phyloP scores from a whole-genome alignment of 2,329 filamentous ascomycete species.

The Chaetomium globosum region DNA sequence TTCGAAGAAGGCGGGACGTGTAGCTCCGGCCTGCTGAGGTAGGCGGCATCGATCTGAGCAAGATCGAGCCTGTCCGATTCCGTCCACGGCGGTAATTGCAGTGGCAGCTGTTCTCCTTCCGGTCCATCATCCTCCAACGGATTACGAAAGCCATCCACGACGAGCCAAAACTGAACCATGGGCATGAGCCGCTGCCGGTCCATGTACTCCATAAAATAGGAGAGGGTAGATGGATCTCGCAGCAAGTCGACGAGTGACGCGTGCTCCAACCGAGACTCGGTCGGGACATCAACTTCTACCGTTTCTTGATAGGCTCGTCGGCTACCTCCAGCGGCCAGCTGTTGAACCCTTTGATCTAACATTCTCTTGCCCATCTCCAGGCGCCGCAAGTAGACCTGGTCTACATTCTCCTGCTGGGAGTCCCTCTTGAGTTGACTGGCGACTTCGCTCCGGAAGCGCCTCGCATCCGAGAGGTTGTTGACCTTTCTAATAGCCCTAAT shows the following conservation, averaged over 20 bases:
- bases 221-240: conserved; percentile 84
- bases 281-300: conserved; percentile 37
- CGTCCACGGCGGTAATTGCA: conserved; percentile 70
- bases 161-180: conserved; percentile 96
- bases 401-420: conserved; percentile 73
- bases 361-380: conserved; percentile 90
- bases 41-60: conserved; percentile 87
- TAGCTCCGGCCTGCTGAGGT: conserved; percentile 79
- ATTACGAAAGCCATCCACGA: conserved; percentile 94
- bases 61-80: conserved; percentile 85
- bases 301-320: conserved; percentile 42
- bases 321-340: conserved; percentile 70
- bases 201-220: conserved; percentile 99
- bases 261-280: conserved; percentile 69
- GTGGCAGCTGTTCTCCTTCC: conserved; percentile 66
- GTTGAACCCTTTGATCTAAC: conserved; percentile 84
- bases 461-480: conserved; percentile 88
- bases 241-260: conserved; percentile 82
- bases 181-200: conserved; percentile 85
- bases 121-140: conserved; percentile 81
- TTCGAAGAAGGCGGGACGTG: conserved; percentile 72
- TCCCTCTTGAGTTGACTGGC: conserved; percentile 89
- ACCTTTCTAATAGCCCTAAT: conserved; percentile 86
- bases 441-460: conserved; percentile 88
- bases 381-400: conserved; percentile 82